phyloP scores from a whole-genome alignment of 2,329 filamentous ascomycete genomes.

The Bimuria novae-zelandiae region DNA sequence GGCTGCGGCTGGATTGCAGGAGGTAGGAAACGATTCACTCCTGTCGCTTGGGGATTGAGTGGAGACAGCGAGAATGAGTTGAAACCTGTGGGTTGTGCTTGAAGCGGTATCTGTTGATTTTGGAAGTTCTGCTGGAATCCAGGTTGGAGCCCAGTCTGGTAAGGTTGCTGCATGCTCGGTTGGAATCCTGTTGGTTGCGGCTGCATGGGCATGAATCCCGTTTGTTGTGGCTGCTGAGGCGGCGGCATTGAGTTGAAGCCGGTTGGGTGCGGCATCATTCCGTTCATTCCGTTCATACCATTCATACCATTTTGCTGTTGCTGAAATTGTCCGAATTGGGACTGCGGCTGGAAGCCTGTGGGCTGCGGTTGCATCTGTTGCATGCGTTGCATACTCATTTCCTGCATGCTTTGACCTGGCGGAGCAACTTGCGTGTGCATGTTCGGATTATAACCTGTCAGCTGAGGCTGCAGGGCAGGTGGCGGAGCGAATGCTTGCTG shows the following conservation, averaged over 20 bases:
- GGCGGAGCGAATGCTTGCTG: conserved; percentile 69
- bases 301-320: no score
- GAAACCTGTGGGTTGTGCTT: conserved; percentile 48
- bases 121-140: conserved; percentile 59
- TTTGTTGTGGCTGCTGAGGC: conserved; percentile 53
- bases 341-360: conserved; percentile 48
- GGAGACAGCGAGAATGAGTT: conserved; percentile 40
- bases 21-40: conserved; percentile 54
- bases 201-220: conserved; percentile 56
- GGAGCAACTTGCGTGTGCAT: conserved; percentile 68
- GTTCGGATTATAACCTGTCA: conserved; percentile 69
- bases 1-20: conserved; percentile 58
- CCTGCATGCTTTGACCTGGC: conserved; percentile 75
- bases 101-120: conserved; percentile 49
- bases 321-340: conserved; percentile 35
- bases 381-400: conserved; percentile 56
- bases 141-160: conserved; percentile 50
- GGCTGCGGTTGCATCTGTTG: conserved; percentile 44
- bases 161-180: conserved; percentile 14
- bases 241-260: conserved; percentile 41
- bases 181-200: conserved; percentile 43
- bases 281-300: conserved; percentile 44
- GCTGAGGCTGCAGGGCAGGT: conserved; percentile 79
- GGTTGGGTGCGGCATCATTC: conserved; percentile 46
- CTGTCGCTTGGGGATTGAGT: conserved; percentile 60